Percentiles rank a stretch among this genome's conserved stretches.
Conservation (phyloP, 495 filamentous ascomycete genomes). For the Thermochaetoides thermophila region DNA sequence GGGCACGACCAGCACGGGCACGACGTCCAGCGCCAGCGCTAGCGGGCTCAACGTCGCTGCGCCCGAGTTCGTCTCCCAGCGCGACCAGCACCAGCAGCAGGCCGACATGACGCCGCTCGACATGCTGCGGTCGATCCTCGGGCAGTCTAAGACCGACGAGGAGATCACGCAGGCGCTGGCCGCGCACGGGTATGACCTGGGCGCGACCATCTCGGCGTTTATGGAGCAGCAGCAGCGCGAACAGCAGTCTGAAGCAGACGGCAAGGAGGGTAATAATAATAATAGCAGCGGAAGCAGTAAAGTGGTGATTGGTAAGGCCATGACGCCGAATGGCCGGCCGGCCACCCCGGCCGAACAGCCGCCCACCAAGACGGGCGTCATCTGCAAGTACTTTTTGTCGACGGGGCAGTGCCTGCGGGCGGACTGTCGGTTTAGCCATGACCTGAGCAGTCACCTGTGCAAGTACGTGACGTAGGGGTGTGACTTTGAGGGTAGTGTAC, state of each 20-base stretch:
- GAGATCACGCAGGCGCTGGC: constrained; percentile 86
- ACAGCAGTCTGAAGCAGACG: no score
- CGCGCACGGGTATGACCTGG: constrained; percentile 81
- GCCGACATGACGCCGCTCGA: constrained; percentile 95
- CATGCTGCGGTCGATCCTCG: constrained; percentile 89
- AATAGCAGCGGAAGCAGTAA: constrained; percentile 23
- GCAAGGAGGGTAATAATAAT: no score
- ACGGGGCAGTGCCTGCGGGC: constrained; percentile 85
- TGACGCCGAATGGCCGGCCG: constrained; percentile 55
- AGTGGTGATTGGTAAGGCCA: constrained; percentile 77
- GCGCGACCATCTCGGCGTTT: constrained; percentile 71
- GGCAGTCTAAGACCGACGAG: constrained; percentile 76
- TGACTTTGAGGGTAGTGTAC: no score
- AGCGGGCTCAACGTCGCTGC: constrained; percentile 59
- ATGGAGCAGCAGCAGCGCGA: constrained; percentile 54
- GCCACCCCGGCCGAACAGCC: constrained; percentile 55
- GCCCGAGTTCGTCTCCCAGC: constrained; percentile 43
- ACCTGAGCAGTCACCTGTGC: constrained; percentile 90
- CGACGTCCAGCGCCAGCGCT: no score
- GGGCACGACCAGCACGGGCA: no score
- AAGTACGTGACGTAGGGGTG: constrained; percentile 52
- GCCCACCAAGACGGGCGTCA: constrained; percentile 67
- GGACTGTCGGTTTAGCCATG: constrained; percentile 95
- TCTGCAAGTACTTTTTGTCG: constrained; percentile 92
- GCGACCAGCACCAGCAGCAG: constrained; percentile 32